Evolutionary conservation across 2,329 filamentous ascomycete genomes (phyloP).

Genomic region (Scytalidium sp.): DNA sequence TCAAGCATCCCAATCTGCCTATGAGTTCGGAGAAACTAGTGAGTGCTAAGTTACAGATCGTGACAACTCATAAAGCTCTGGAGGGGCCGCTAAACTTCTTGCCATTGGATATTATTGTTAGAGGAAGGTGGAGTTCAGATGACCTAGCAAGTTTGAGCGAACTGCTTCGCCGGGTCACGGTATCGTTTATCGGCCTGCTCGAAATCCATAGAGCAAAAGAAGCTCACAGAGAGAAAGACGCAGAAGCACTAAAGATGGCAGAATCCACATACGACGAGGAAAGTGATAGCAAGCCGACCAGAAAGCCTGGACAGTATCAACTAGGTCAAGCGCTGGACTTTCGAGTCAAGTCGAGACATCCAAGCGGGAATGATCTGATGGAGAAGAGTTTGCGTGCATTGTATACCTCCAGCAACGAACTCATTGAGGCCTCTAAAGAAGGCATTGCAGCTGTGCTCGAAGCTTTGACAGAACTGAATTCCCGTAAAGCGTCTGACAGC

Average conservation of each 20-base stretch:
- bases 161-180: constrained; percentile 32
- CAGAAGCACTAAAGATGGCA: constrained; percentile 12
- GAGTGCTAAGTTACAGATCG: constrained; percentile 19
- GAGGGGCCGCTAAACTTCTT: constrained; percentile 40
- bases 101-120: constrained; percentile 42
- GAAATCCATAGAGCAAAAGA: constrained; percentile 36
- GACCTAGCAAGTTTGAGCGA: constrained; percentile 37
- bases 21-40: constrained; percentile 28
- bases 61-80: constrained; percentile 34
- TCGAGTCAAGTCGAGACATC: no score
- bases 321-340: no score
- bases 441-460: no score
- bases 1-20: constrained; percentile 12
- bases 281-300: constrained; percentile 2
- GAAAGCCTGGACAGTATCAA: no score
- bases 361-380: no score
- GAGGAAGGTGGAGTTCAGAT: constrained; percentile 42
- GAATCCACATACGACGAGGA: constrained; percentile 2
- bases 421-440: no score
- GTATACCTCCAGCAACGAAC: no score
- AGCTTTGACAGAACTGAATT: no score
- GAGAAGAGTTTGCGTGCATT: no score
- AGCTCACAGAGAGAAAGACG: constrained; percentile 17
- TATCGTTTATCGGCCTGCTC: constrained; percentile 33
- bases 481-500: no score